Conservation (phyloP, 1,139 yeast genomes). For the Petasospora fabianii region DNA sequence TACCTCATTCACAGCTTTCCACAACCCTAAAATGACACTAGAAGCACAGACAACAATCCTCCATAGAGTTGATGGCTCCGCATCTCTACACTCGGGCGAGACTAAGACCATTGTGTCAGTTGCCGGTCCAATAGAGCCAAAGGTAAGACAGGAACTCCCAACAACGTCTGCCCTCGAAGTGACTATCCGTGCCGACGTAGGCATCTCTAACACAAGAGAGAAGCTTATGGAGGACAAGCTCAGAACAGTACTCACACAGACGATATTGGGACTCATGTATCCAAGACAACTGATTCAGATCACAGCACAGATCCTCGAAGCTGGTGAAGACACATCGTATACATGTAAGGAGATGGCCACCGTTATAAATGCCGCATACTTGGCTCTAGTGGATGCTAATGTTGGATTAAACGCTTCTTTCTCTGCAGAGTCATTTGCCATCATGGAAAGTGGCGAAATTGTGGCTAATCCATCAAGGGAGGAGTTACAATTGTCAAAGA, state of each 20-base stretch:
- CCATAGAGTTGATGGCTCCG: conserved; percentile 75
- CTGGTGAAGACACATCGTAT: conserved; percentile 45
- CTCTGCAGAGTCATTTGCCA: conserved; percentile 48
- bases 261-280: conserved; percentile 61
- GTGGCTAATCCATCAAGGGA: conserved; percentile 42
- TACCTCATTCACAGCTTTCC: too few species aligned
- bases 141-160: conserved; percentile 80
- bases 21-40: conserved; percentile 3
- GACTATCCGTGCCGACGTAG: conserved; percentile 74
- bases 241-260: conserved; percentile 55
- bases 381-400: conserved; percentile 79
- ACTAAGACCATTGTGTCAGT: conserved; percentile 72
- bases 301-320: conserved; percentile 74
- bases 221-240: conserved; percentile 70
- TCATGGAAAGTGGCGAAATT: conserved; percentile 34
- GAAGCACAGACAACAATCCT: conserved; percentile 33
- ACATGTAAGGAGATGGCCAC: conserved; percentile 58
- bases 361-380: conserved; percentile 65
- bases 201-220: conserved; percentile 75
- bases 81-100: conserved; percentile 46
- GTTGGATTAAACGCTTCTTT: conserved; percentile 63
- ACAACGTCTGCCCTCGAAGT: conserved; percentile 75
- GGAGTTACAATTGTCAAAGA: conserved; percentile 41
- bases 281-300: conserved; percentile 86
- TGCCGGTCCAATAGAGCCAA: conserved; percentile 89